Base-by-base conservation (phyloP, 768 basidiomycete genomes). In the Guyanaporus albipodus region DNA sequence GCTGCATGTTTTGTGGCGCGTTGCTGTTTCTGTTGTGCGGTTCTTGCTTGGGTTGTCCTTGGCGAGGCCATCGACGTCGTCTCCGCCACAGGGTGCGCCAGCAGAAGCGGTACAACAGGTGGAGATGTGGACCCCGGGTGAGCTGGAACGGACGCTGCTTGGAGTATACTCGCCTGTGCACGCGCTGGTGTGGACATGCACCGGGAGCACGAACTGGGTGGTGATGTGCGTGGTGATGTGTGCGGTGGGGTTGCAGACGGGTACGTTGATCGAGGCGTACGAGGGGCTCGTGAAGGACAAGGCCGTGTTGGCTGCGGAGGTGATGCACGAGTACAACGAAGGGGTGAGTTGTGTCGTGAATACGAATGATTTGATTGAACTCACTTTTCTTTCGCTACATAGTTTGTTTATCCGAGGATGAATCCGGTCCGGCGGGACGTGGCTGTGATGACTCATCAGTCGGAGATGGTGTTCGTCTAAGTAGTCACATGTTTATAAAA, bases 381-480 rank as follows among this genome's bases (percentile, higher is more conserved):
- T 6, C 6, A n/a, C 11, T 28, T 18, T 22, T n/a, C 27, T 4
- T n/a, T n/a, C n/a, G n/a, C n/a, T n/a, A n/a, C 11, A 21, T 46
- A 92, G 88, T 92, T 89, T 61, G 90, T 92, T 4, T 79, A 85
- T 55, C 91, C 90, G n/a, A 79, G 83, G 50, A 65, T 89, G 50
- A 83, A 87, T 57, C 85, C 85, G 7, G 72, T 91, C 18, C 79
- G 85, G 24, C 79, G 73, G 48, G 90, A 92, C 53, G 87, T 80
- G 1, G 82, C 84, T 4, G 85, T 89, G 22, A 90, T 89, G 88
- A 92, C 90, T 3, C 82, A 90, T 63, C 75, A 92, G 59, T 78
- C 85, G 1, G 90, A 92, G 72, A 75, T 88, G 52, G 77, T 52
- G 27, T 2, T 43, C n/a, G n/a, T n/a, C n/a, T n/a, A n/a, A n/a